A percentile compares a stretch with the other conserved stretches of the same genome.
Evolutionary conservation across 2,329 filamentous ascomycete genomes (phyloP).

Genomic region (Chalaropsis ovoidea): DNA sequence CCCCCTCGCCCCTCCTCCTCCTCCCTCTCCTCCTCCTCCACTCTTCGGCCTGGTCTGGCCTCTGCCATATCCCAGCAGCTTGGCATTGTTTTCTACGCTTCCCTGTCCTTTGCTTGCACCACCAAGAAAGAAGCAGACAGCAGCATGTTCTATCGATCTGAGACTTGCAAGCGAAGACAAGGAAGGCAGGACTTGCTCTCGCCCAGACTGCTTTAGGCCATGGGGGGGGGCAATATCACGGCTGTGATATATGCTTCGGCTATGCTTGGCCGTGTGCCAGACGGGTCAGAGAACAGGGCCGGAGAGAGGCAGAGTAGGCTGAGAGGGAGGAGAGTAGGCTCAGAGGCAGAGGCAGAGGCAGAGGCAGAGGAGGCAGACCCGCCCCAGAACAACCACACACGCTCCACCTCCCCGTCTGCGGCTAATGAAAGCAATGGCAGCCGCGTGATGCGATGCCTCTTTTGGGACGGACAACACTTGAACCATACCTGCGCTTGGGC

Average conservation of each 20-base stretch:
- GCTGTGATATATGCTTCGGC: neutral
- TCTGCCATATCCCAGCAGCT: neutral
- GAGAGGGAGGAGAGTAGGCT: neutral
- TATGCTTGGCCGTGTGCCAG: constrained; percentile 6
- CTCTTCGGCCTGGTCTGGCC: neutral
- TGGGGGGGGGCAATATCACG: neutral
- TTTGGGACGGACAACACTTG: too few relatives aligned
- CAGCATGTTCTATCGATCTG: neutral
- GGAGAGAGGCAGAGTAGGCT: neutral
- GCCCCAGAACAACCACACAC: too few relatives aligned
- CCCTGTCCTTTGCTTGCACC: neutral
- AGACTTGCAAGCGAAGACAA: constrained; percentile 1
- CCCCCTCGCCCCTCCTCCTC: neutral
- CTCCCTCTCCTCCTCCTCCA: neutral
- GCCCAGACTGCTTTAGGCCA: neutral
- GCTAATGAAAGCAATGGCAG: neutral
- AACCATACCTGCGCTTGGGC: too few relatives aligned
- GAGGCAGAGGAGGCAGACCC: neutral
- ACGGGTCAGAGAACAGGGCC: neutral
- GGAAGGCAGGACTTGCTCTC: neutral
- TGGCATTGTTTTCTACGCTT: neutral
- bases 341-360: neutral
- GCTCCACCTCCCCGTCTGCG: too few relatives aligned
- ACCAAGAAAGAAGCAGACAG: neutral
- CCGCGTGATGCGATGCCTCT: neutral